These are phyloP conservation scores for Xerocomus minutiporus DNA, from an alignment of 1,284 basidiomycete genomes.

Conservation along the genomic window DNA sequence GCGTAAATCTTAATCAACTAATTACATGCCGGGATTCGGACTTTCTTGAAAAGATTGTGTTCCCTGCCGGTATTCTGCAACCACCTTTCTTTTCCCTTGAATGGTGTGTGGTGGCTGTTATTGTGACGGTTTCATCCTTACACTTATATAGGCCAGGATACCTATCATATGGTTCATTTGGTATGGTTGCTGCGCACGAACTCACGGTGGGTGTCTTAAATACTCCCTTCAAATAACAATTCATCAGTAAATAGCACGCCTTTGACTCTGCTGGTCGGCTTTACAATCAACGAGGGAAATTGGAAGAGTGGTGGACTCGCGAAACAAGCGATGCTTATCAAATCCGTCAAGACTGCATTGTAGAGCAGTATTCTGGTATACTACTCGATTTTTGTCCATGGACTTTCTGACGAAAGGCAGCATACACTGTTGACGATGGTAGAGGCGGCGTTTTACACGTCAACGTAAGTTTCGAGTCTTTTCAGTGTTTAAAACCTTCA, in stretches of 20 bases:
- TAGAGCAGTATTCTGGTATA: conserved; percentile 73
- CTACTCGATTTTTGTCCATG: conserved; percentile 3
- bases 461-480: conserved; percentile 57
- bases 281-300: conserved; percentile 76
- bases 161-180: conserved; percentile 88
- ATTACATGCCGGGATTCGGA: not conserved
- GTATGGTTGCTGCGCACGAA: conserved; percentile 86
- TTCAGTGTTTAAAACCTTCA: not conserved
- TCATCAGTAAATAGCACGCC: conserved; percentile 59
- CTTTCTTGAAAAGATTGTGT: conserved; percentile 69
- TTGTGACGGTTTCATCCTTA: conserved; percentile 2
- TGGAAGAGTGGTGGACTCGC: conserved; percentile 87
- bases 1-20: conserved; percentile 2
- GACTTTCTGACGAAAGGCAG: conserved; percentile 34
- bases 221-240: not conserved
- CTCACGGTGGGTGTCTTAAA: conserved; percentile 47
- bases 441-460: conserved; percentile 81
- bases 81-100: conserved; percentile 86
- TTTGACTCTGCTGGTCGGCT: conserved; percentile 89
- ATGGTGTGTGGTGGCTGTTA: conserved; percentile 53
- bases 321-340: conserved; percentile 82
- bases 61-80: conserved; percentile 93
- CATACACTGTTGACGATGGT: conserved; percentile 80
- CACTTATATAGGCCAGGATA: conserved; percentile 66
- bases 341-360: conserved; percentile 80